A percentile compares a stretch with the other conserved stretches of the same genome.
These are phyloP conservation scores for Fusarium nanum DNA, from an alignment of 2,329 filamentous ascomycete genomes.

Conservation along the genomic window DNA sequence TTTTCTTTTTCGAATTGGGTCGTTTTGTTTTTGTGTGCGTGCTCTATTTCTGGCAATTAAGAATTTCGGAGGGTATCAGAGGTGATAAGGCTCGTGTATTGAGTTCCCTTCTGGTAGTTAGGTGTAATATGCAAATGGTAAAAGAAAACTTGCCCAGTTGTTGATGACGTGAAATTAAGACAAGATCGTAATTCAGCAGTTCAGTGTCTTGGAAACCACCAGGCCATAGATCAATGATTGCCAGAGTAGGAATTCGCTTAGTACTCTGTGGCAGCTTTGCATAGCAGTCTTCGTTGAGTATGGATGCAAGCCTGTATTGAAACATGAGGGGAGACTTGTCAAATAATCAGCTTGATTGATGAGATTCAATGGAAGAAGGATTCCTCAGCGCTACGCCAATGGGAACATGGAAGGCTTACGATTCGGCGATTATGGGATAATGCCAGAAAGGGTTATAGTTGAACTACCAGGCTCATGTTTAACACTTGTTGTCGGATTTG, in stretches of 20 bases:
- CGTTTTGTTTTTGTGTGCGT: conserved; percentile 5
- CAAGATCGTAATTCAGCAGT: conserved; percentile 18
- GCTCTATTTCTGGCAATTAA: neutral
- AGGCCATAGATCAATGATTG: conserved; percentile 17
- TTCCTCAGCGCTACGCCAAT: neutral
- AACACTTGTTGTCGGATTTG: neutral
- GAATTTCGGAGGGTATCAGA: neutral
- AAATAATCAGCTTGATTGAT: neutral
- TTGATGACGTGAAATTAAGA: conserved; percentile 28
- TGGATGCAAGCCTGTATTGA: neutral
- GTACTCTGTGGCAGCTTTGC: neutral
- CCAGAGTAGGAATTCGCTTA: conserved; percentile 15
- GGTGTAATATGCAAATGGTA: conserved; percentile 10
- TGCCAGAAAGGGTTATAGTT: neutral
- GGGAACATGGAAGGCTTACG: neutral
- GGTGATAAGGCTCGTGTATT: neutral
- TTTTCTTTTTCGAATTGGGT: conserved; percentile 8
- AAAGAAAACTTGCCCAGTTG: neutral
- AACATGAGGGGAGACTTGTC: neutral
- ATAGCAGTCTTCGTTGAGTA: neutral
- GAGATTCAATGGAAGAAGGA: neutral
- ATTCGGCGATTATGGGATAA: neutral
- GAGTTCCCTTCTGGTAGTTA: neutral
- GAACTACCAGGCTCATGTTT: too few species aligned
- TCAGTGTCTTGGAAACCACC: conserved; percentile 9